Evolutionary conservation across 495 filamentous ascomycete species (phyloP).

Genomic region (Aspergillus ellipticus): DNA sequence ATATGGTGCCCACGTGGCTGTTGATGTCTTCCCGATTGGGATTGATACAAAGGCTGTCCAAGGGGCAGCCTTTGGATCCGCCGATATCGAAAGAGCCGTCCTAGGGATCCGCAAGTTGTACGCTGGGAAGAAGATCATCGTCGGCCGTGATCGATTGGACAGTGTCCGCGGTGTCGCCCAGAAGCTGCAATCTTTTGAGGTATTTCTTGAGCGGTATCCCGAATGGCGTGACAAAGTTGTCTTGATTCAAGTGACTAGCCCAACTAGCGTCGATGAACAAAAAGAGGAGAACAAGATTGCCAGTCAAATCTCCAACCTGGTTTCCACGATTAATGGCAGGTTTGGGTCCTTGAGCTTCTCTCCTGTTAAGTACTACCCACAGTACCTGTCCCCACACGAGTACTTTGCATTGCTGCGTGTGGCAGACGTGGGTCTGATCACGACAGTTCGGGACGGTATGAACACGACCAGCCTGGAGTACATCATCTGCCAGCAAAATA

Average conservation of each 20-base stretch:
- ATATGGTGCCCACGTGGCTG: conserved; percentile 79
- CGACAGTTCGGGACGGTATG: conserved; percentile 91
- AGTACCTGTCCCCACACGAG: conserved; percentile 80
- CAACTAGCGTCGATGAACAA: conserved; percentile 70
- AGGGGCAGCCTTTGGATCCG: conserved; percentile 62
- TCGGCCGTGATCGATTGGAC: conserved; percentile 89
- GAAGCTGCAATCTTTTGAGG: conserved; percentile 89
- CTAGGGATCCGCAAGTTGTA: conserved; percentile 66
- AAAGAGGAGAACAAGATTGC: conserved; percentile 71
- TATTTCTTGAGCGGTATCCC: conserved; percentile 81
- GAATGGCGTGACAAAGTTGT: conserved; percentile 91
- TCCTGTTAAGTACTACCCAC: conserved; percentile 87
- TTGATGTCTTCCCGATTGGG: conserved; percentile 88
- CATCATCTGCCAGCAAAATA: conserved; percentile 82
- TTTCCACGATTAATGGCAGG: conserved; percentile 82
- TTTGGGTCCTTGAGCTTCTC: conserved; percentile 82
- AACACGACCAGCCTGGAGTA: conserved; percentile 95
- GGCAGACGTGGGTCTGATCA: conserved; percentile 86
- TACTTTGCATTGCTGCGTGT: conserved; percentile 87
- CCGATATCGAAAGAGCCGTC: conserved; percentile 64
- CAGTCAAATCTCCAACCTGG: conserved; percentile 79
- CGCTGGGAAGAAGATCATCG: conserved; percentile 81
- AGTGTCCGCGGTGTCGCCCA: conserved; percentile 86
- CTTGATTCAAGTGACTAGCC: conserved; percentile 89
- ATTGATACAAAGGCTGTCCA: conserved; percentile 75